These are phyloP conservation scores for Chlorella variabilis DNA, from an alignment of 163 green algal genomes.

Conservation along the genomic window DNA sequence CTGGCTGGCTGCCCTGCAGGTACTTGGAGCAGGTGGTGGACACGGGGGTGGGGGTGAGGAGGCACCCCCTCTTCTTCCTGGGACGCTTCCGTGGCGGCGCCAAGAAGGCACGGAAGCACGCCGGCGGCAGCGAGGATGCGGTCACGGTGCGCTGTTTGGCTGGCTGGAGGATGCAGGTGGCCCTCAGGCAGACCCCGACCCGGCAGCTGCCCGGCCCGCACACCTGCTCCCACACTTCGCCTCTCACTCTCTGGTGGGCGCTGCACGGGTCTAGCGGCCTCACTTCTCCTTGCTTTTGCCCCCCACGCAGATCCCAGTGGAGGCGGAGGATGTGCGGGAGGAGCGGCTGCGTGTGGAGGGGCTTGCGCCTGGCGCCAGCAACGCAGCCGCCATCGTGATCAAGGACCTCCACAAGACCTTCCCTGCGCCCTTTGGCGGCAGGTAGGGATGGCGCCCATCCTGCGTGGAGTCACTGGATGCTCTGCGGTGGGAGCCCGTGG, in stretches of 20 bases:
- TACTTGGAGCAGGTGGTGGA: constrained; percentile 85
- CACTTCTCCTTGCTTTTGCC: neutral
- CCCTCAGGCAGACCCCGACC: too few species aligned
- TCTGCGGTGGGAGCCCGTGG: too few species aligned
- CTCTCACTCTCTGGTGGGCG: too few species aligned
- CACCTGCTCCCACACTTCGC: too few species aligned
- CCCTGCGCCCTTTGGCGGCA: constrained; percentile 39
- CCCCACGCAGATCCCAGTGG: constrained; percentile 19
- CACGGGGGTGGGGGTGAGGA: constrained; percentile 64
- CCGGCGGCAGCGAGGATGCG: neutral
- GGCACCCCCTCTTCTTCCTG: constrained; percentile 88
- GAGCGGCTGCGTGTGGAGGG: constrained; percentile 66
- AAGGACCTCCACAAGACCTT: constrained; percentile 82
- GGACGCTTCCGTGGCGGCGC: constrained; percentile 7
- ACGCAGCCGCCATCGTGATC: constrained; percentile 69
- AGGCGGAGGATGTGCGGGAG: constrained; percentile 67
- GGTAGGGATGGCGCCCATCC: neutral
- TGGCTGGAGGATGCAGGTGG: too few species aligned
- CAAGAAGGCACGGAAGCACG: neutral
- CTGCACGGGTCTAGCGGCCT: too few species aligned
- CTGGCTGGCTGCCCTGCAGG: too few species aligned
- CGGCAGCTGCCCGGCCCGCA: neutral
- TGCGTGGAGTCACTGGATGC: neutral
- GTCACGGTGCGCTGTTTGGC: neutral
- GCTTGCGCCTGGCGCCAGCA: constrained; percentile 22